These are phyloP conservation scores for Cystofilobasidium bisporidii DNA, from an alignment of 768 basidiomycete species.

Conservation along the genomic window DNA sequence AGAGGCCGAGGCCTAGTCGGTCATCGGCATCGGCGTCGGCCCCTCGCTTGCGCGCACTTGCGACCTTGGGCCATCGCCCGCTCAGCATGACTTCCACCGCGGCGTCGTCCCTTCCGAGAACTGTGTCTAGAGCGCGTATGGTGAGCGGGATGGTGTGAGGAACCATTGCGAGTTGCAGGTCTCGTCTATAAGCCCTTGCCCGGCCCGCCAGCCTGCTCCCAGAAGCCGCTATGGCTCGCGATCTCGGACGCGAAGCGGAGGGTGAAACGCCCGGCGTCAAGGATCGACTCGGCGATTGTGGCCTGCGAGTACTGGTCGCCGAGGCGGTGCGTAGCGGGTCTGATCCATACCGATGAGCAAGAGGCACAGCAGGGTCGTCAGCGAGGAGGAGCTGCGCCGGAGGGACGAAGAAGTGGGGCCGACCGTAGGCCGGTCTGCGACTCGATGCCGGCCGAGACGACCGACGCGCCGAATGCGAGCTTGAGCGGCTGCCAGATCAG, in stretches of 20 bases:
- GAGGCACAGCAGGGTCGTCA: background rate
- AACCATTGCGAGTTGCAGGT: too few relatives aligned
- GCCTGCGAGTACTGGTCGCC: constrained; percentile 21
- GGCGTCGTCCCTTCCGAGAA: too few relatives aligned
- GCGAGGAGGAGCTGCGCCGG: background rate
- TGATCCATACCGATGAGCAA: background rate
- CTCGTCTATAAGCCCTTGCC: too few relatives aligned
- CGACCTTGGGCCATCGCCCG: too few relatives aligned
- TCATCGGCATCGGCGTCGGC: too few relatives aligned
- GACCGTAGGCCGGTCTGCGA: constrained; percentile 21
- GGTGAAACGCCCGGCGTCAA: constrained; percentile 13
- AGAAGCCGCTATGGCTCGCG: constrained; percentile 9
- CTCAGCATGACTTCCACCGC: too few relatives aligned
- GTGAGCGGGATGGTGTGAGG: too few relatives aligned
- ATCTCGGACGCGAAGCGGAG: constrained; percentile 1
- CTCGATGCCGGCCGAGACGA: constrained; percentile 18
- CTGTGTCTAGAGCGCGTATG: too few relatives aligned
- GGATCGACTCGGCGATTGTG: constrained; percentile 5
- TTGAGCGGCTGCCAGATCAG: constrained; percentile 18
- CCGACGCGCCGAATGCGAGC: background rate
- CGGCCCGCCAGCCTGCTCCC: constrained; percentile 1
- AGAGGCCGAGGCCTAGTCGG: too few relatives aligned
- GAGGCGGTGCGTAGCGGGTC: constrained; percentile 19
- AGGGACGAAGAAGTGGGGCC: background rate
- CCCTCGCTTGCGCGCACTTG: too few relatives aligned